Evolutionary conservation across 495 filamentous ascomycete genomes (phyloP).

Genomic region (Xylaria cubensis): DNA sequence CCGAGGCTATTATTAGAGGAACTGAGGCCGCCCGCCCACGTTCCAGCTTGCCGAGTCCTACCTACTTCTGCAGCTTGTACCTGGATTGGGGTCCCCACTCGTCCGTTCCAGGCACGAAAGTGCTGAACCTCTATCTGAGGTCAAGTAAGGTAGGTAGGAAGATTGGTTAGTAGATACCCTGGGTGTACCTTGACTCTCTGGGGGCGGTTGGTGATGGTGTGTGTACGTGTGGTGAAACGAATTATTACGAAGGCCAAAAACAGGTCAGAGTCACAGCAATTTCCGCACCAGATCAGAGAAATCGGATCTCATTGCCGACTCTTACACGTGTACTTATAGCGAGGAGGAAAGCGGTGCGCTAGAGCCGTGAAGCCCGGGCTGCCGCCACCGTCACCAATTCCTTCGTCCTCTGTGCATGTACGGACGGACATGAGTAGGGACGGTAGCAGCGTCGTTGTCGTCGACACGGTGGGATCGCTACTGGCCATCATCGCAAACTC

Average conservation of each 20-base stretch:
- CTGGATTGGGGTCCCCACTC: slow-evolving; percentile 20
- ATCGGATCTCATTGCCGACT: background rate
- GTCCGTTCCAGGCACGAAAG: slow-evolving; percentile 2
- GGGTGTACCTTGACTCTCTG: slow-evolving; percentile 2
- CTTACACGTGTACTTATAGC: background rate
- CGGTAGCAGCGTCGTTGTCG: slow-evolving; percentile 21
- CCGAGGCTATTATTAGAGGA: slow-evolving; percentile 1
- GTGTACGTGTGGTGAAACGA: slow-evolving; percentile 14
- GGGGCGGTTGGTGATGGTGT: slow-evolving; percentile 12
- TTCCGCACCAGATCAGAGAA: background rate
- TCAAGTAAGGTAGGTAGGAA: background rate
- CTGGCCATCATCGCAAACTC: slow-evolving; percentile 55
- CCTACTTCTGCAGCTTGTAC: slow-evolving; percentile 11
- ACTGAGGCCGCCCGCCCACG: slow-evolving; percentile 24
- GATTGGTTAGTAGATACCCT: background rate
- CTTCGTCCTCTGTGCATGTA: slow-evolving; percentile 19
- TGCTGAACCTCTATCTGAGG: background rate
- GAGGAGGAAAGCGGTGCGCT: slow-evolving; percentile 4
- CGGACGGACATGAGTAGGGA: slow-evolving; percentile 46
- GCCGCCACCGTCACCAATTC: slow-evolving; percentile 13
- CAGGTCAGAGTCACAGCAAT: background rate
- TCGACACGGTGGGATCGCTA: slow-evolving; percentile 52
- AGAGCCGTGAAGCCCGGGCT: slow-evolving; percentile 4
- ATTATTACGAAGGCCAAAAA: background rate
- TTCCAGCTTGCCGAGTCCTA: slow-evolving; percentile 13